These are phyloP conservation scores for Detonula confervacea DNA, from an alignment of 352 stramenopile genomes.

Conservation along the genomic window DNA sequence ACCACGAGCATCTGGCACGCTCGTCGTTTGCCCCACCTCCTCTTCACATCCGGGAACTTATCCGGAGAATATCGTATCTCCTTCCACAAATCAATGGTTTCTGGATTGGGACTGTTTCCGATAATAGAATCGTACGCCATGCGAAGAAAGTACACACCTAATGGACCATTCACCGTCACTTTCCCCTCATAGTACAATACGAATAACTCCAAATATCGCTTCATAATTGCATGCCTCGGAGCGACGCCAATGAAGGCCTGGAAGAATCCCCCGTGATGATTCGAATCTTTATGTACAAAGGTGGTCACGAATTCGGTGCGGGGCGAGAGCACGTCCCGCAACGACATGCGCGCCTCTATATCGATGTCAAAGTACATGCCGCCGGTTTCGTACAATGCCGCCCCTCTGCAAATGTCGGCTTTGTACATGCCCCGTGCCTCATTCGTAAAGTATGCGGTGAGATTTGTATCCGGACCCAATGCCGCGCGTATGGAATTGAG, in stretches of 20 bases:
- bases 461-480: constrained; percentile 36
- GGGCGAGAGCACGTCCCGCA: constrained; percentile 60
- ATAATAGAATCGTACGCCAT: constrained; percentile 66
- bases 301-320: constrained; percentile 73
- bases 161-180: constrained; percentile 58
- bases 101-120: constrained; percentile 8
- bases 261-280: constrained; percentile 75
- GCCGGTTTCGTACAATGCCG: constrained; percentile 75
- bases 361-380: constrained; percentile 85
- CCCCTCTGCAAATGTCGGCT: constrained; percentile 81
- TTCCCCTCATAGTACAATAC: constrained; percentile 70
- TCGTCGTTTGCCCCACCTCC: constrained; percentile 61
- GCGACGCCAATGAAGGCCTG: constrained; percentile 79
- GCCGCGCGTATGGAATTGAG: constrained; percentile 49
- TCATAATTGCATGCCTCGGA: constrained; percentile 56
- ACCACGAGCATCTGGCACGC: constrained; percentile 80
- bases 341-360: constrained; percentile 65
- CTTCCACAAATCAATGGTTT: constrained; percentile 66
- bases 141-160: constrained; percentile 76
- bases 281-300: constrained; percentile 70
- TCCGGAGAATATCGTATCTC: constrained; percentile 68
- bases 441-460: constrained; percentile 64
- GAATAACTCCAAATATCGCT: constrained; percentile 81
- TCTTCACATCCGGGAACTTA: constrained; percentile 58
- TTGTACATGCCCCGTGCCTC: constrained; percentile 82